Percentiles rank a stretch among this genome's conserved stretches.
Evolutionary conservation across 306 rosid genomes (phyloP).

Genomic region (Alnus rubra): DNA sequence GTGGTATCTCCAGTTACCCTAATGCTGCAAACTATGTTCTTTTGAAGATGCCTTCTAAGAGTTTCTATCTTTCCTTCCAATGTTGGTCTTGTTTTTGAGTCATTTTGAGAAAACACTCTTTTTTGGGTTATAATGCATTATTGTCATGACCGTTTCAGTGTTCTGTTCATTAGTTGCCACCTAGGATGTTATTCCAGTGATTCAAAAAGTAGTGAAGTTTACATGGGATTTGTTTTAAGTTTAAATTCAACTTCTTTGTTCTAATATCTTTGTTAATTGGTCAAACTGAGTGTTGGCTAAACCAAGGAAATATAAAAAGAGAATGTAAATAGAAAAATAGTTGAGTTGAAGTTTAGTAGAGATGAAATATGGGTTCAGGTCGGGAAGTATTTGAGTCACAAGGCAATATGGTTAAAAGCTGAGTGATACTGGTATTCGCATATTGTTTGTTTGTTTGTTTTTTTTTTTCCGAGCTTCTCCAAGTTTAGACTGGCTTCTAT

Average conservation of each 20-base stretch:
- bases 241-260: background rate
- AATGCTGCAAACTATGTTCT: conserved; percentile 12
- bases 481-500: background rate
- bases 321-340: background rate
- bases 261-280: background rate
- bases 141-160: background rate
- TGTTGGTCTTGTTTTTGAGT: background rate
- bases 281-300: background rate
- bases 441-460: background rate
- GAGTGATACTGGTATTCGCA: background rate
- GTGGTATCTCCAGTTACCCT: conserved; percentile 56
- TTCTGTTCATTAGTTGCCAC: background rate
- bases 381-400: background rate
- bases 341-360: background rate
- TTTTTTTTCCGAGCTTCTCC: background rate
- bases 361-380: background rate
- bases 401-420: background rate
- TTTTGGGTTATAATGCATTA: background rate
- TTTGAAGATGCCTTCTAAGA: background rate
- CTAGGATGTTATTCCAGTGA: background rate
- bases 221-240: background rate
- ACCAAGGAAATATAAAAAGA: background rate
- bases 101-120: background rate
- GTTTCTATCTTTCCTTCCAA: conserved; percentile 9
- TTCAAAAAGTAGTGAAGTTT: background rate